phyloP scores from a whole-genome alignment of 805 yeast species.

The Priceomyces fermenticarens region DNA sequence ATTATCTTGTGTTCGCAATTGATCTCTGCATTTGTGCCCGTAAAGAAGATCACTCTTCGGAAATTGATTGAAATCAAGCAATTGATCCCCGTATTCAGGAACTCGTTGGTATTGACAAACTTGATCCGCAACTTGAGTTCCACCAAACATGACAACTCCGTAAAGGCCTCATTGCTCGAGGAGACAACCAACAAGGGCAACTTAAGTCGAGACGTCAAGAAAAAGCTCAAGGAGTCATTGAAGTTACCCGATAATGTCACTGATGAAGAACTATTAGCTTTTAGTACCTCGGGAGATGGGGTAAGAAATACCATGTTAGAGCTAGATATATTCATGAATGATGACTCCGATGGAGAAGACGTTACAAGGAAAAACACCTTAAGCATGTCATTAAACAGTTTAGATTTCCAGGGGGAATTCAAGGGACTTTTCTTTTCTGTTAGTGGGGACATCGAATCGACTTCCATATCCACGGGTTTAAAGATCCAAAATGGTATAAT shows the following conservation, averaged over 20 bases:
- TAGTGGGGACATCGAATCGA: slow-evolving; percentile 12
- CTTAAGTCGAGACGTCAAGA: slow-evolving; percentile 19
- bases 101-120: slow-evolving; percentile 26
- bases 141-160: not conserved
- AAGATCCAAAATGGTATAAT: slow-evolving; percentile 31
- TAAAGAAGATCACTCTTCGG: slow-evolving; percentile 20
- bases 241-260: slow-evolving; percentile 34
- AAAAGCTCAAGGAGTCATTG: slow-evolving; percentile 31
- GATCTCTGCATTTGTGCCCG: slow-evolving; percentile 14
- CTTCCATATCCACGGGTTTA: slow-evolving; percentile 16
- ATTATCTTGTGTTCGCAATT: slow-evolving; percentile 3
- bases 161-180: not conserved
- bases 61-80: slow-evolving; percentile 21
- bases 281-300: slow-evolving; percentile 28
- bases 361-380: slow-evolving; percentile 4
- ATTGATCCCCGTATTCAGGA: slow-evolving; percentile 29
- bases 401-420: slow-evolving; percentile 19
- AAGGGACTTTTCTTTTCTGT: slow-evolving; percentile 21
- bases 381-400: slow-evolving; percentile 17
- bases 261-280: slow-evolving; percentile 36
- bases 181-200: slow-evolving; percentile 1
- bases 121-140: slow-evolving; percentile 2
- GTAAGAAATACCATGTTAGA: slow-evolving; percentile 14
- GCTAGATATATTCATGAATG: slow-evolving; percentile 26
- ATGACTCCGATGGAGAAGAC: slow-evolving; percentile 13